phyloP scores from a whole-genome alignment of 352 stramenopile genomes.

The Globisporangium lucens region DNA sequence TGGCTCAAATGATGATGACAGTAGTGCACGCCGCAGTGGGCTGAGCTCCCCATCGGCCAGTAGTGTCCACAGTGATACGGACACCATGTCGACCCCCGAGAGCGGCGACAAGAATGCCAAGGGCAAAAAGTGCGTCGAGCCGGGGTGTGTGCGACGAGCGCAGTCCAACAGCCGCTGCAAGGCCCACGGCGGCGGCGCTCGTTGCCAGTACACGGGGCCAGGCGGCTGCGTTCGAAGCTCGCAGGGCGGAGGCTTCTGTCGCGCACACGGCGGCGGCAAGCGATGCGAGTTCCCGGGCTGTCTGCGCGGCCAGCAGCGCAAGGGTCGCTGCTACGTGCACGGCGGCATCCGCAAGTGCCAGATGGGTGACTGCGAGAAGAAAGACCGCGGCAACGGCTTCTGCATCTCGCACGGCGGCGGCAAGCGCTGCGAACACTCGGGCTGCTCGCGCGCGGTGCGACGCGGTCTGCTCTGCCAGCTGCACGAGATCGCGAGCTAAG shows the following conservation, averaged over 20 bases:
- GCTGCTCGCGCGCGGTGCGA: constrained; percentile 28
- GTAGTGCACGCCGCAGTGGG: not conserved
- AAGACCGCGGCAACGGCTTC: constrained; percentile 71
- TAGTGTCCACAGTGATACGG: not conserved
- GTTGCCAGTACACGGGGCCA: constrained; percentile 60
- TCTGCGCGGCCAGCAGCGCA: constrained; percentile 70
- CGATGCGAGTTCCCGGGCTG: constrained; percentile 76
- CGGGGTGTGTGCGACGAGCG: constrained; percentile 52
- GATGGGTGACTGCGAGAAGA: constrained; percentile 74
- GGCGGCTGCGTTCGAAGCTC: constrained; percentile 69
- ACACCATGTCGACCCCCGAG: constrained; percentile 3
- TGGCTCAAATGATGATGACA: not conserved
- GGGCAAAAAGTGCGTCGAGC: constrained; percentile 75
- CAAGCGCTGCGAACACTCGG: constrained; percentile 27
- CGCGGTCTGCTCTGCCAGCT: constrained; percentile 29
- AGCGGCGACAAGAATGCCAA: constrained; percentile 31
- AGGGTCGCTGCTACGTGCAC: constrained; percentile 82
- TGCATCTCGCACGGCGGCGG: constrained; percentile 43
- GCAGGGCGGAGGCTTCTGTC: constrained; percentile 76
- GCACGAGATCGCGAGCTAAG: constrained; percentile 17
- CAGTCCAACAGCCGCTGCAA: constrained; percentile 87
- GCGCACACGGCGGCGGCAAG: constrained; percentile 77
- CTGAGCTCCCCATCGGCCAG: constrained; percentile 2
- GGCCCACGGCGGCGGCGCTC: constrained; percentile 63
- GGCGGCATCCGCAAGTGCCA: constrained; percentile 83